A percentile compares a stretch with the other conserved stretches of the same genome.
Conservation (phyloP, 306 rosid species). For the Elaeagnus macrophylla region DNA sequence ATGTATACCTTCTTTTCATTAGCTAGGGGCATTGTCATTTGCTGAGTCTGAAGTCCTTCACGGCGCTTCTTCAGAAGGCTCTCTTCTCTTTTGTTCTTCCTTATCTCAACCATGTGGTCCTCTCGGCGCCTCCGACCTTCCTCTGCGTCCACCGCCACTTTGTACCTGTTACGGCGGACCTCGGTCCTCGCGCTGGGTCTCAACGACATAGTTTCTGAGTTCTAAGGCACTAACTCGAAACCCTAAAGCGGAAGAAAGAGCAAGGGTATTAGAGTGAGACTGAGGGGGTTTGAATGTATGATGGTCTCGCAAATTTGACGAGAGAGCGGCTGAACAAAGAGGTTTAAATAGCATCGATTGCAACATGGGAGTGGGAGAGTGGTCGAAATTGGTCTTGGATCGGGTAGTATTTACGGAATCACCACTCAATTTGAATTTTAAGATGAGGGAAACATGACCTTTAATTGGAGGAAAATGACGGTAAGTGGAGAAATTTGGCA, state of each 20-base stretch:
- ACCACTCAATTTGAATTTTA: constrained; percentile 52
- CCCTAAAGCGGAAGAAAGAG: constrained; percentile 9
- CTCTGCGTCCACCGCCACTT: constrained; percentile 98
- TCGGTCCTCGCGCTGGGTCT: constrained; percentile 87
- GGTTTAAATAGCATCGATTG: constrained; percentile 14
- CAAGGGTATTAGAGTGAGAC: constrained; percentile 18
- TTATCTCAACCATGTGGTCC: constrained; percentile 98
- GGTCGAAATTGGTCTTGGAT: constrained; percentile 34
- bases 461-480: constrained; percentile 16
- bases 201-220: constrained; percentile 56
- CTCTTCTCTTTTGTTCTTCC: constrained; percentile 88
- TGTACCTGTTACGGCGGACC: constrained; percentile 90
- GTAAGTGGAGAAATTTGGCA: too few relatives aligned
- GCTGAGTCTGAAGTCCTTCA: constrained; percentile 76
- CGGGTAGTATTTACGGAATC: constrained; percentile 28
- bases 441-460: constrained; percentile 33
- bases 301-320: constrained; percentile 4
- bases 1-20: constrained; percentile 38
- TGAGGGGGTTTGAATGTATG: not conserved
- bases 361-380: not conserved
- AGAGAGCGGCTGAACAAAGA: constrained; percentile 10
- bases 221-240: not conserved
- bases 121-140: constrained; percentile 95
- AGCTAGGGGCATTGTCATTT: constrained; percentile 22
- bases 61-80: constrained; percentile 92